These are phyloP conservation scores for Tolypocladium nubicola DNA, from an alignment of 2,329 filamentous ascomycete genomes.

Conservation along the genomic window DNA sequence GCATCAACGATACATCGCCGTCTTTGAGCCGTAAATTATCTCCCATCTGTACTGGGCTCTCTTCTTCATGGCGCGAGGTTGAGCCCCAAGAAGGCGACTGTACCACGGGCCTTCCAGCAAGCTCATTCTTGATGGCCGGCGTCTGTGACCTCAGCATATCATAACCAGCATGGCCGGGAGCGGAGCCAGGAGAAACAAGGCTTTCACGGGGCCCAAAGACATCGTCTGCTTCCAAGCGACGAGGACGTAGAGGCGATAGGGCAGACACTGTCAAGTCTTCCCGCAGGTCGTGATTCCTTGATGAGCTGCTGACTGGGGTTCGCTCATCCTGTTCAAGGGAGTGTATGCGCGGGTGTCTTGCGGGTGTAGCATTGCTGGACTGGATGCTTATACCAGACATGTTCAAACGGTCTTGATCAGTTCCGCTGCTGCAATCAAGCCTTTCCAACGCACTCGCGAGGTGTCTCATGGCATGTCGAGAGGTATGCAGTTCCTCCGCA, in stretches of 20 bases:
- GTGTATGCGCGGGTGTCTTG: not conserved
- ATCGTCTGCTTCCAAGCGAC: not conserved
- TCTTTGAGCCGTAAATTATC: not conserved
- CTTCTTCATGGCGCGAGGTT: not conserved
- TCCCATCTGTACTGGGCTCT: not conserved
- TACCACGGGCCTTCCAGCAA: not conserved
- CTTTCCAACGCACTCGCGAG: conserved; percentile 10
- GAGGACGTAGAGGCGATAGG: not conserved
- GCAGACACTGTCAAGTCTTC: not conserved
- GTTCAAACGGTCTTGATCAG: conserved; percentile 3
- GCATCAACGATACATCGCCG: not conserved
- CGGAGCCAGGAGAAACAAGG: not conserved
- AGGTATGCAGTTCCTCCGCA: conserved; percentile 20
- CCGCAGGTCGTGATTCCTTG: not conserved
- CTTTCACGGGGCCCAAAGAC: not conserved
- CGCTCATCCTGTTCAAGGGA: not conserved
- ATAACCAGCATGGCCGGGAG: not conserved
- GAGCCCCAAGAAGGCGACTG: not conserved
- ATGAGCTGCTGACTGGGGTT: not conserved
- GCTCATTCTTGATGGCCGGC: not conserved
- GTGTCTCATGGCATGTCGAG: conserved; percentile 23
- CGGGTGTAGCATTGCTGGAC: not conserved
- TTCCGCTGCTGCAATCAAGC: not conserved
- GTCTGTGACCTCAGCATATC: no score
- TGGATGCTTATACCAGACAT: not conserved